Conservation (phyloP, 768 basidiomycete species). For the Podaxis rugospora region DNA sequence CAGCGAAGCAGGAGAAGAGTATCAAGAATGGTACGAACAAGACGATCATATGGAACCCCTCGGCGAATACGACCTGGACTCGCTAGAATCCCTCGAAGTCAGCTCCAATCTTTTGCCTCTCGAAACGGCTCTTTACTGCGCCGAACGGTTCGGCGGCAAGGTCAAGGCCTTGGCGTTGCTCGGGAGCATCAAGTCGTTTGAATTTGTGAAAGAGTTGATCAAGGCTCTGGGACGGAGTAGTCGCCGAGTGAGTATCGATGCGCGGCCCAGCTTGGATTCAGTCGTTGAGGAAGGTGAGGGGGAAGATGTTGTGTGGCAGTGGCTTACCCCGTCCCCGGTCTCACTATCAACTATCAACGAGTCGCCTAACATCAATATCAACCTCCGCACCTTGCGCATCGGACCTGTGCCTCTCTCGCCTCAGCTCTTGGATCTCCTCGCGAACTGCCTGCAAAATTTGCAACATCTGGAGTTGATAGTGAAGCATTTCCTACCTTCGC, state of each 20-base stretch:
- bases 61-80: constrained; percentile 5
- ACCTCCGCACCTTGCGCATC: constrained; percentile 30
- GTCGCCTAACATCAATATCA: background rate
- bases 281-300: background rate
- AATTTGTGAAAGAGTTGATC: constrained; percentile 9
- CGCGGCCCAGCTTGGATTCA: background rate
- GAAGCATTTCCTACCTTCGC: constrained; percentile 30
- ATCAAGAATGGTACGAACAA: constrained; percentile 1
- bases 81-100: constrained; percentile 4
- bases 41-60: background rate
- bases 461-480: constrained; percentile 34
- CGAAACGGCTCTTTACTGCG: constrained; percentile 28
- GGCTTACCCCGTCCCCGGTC: constrained; percentile 2
- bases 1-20: background rate
- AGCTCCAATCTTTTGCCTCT: constrained; percentile 30
- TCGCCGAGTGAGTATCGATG: background rate
- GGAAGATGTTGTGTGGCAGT: constrained; percentile 1
- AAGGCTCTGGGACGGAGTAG: background rate
- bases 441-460: constrained; percentile 29
- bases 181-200: constrained; percentile 3
- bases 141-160: constrained; percentile 17
- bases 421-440: constrained; percentile 36
- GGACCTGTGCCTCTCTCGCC: constrained; percentile 38
- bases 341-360: background rate
- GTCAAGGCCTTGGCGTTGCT: background rate